phyloP scores from a whole-genome alignment of 306 rosid genomes.

The Quillaja saponaria region DNA sequence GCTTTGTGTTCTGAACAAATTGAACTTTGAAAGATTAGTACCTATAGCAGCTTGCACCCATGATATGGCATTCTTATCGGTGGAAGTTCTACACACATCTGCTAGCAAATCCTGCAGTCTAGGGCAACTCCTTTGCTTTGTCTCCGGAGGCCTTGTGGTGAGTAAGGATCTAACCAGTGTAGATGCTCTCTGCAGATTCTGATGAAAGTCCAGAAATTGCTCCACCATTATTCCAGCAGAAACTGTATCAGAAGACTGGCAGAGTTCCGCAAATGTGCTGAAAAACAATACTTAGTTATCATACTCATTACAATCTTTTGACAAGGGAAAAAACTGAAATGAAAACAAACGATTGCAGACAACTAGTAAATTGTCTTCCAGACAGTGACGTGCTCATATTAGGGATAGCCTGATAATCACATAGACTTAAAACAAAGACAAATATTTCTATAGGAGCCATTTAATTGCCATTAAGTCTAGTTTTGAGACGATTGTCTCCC shows the following conservation, averaged over 20 bases:
- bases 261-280: constrained; percentile 62
- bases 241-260: constrained; percentile 41
- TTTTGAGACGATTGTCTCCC: not conserved
- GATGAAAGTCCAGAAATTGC: constrained; percentile 62
- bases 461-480: not conserved
- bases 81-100: constrained; percentile 34
- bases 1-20: constrained; percentile 41
- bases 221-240: constrained; percentile 56
- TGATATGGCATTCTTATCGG: constrained; percentile 44
- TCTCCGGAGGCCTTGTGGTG: constrained; percentile 25
- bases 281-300: constrained; percentile 12
- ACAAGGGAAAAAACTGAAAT: not conserved
- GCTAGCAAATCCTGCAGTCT: constrained; percentile 16
- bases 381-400: constrained; percentile 7
- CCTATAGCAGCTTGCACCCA: constrained; percentile 75
- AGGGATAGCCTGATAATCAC: no score
- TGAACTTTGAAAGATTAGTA: constrained; percentile 62
- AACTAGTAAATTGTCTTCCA: constrained; percentile 2
- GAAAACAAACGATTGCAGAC: not conserved
- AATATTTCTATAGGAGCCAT: not conserved
- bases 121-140: constrained; percentile 25
- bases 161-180: constrained; percentile 39
- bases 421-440: not conserved
- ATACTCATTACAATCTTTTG: constrained; percentile 2
- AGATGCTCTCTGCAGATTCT: constrained; percentile 43